Evolutionary conservation across 768 basidiomycete genomes (phyloP).

Genomic region (Infundibulicybe gibba): DNA sequence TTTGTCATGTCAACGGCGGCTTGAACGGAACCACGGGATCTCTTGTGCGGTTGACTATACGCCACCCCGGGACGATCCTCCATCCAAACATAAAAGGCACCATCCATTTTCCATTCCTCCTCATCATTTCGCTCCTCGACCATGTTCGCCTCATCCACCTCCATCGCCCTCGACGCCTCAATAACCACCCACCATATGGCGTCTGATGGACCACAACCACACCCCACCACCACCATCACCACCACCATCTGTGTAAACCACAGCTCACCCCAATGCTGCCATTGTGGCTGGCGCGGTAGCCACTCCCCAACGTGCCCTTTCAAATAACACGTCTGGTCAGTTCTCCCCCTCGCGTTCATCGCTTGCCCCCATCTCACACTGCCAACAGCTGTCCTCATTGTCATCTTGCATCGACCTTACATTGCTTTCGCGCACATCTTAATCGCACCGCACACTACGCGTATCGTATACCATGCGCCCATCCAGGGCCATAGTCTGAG

Average conservation of each 20-base stretch:
- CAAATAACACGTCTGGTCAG: slow-evolving; percentile 33
- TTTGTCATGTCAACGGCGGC: slow-evolving; percentile 32
- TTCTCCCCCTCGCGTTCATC: background rate
- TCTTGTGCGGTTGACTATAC: slow-evolving; percentile 19
- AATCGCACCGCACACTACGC: slow-evolving; percentile 7
- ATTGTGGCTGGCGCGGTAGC: slow-evolving; percentile 68
- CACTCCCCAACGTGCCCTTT: slow-evolving; percentile 63
- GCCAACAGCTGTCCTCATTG: slow-evolving; percentile 13
- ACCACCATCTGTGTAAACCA: slow-evolving; percentile 34
- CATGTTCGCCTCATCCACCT: slow-evolving; percentile 11
- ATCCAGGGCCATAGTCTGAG: slow-evolving; percentile 5
- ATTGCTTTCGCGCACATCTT: slow-evolving; percentile 13
- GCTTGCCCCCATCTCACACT: slow-evolving; percentile 10
- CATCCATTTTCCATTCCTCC: slow-evolving; percentile 12
- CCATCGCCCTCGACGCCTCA: slow-evolving; percentile 11
- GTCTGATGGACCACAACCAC: slow-evolving; percentile 7
- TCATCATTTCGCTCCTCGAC: slow-evolving; percentile 19
- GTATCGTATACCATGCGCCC: slow-evolving; percentile 11
- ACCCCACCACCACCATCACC: background rate
- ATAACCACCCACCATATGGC: slow-evolving; percentile 11
- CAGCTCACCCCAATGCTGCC: slow-evolving; percentile 75
- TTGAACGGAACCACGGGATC: slow-evolving; percentile 34
- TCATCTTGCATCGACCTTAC: slow-evolving; percentile 8
- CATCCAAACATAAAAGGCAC: slow-evolving; percentile 29
- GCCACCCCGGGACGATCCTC: slow-evolving; percentile 24